Conservation (phyloP, 2,329 filamentous ascomycete genomes). For the Xylariaceae sp. region DNA sequence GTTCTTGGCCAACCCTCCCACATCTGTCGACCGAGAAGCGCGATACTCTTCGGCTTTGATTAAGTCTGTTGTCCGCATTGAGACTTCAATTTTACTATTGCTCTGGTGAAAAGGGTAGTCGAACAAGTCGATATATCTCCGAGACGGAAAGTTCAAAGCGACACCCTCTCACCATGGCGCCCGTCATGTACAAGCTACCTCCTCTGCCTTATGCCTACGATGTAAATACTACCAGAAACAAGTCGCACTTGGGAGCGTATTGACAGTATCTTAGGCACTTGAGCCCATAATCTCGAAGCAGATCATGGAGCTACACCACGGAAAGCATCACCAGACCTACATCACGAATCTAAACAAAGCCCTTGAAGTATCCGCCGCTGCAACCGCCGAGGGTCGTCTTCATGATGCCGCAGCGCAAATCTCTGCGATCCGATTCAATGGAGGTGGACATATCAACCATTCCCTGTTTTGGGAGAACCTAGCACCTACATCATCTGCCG, state of each 20-base stretch:
- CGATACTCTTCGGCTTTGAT: background rate
- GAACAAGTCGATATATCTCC: background rate
- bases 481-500: slow-evolving; percentile 55
- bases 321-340: slow-evolving; percentile 77
- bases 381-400: slow-evolving; percentile 51
- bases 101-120: background rate
- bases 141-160: background rate
- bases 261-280: slow-evolving; percentile 51
- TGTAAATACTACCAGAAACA: slow-evolving; percentile 45
- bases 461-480: slow-evolving; percentile 89
- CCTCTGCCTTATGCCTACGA: slow-evolving; percentile 67
- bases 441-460: slow-evolving; percentile 91
- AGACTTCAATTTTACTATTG: background rate
- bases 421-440: slow-evolving; percentile 78
- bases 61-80: background rate
- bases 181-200: slow-evolving; percentile 59
- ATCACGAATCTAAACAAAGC: slow-evolving; percentile 72
- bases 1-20: background rate
- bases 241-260: background rate
- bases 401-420: slow-evolving; percentile 64
- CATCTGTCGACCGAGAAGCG: background rate
- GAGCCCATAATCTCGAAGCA: slow-evolving; percentile 72
- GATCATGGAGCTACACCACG: slow-evolving; percentile 80
- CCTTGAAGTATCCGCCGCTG: slow-evolving; percentile 57
- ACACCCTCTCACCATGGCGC: slow-evolving; percentile 28